Base-by-base conservation (phyloP, 164 flowering plant genomes). In the Cinnamomum chago region DNA sequence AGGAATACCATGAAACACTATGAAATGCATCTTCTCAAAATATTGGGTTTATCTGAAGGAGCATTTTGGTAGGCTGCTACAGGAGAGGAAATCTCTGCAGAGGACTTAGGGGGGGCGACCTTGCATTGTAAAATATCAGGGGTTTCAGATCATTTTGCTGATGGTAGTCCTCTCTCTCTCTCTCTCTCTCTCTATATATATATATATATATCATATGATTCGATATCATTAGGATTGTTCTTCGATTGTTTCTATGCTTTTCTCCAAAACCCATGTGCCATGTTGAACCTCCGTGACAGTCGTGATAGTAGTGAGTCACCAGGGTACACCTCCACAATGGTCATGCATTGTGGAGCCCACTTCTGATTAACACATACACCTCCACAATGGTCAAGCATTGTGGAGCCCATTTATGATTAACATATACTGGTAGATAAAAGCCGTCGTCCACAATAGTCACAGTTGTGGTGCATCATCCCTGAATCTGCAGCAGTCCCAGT, bases 41-140 rank as follows among this genome's bases (percentile, higher is more conserved):
- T 66, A 68, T 73, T 75, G 81, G 82, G 76, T 78, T 20, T 79
- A 76, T 80, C 81, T 76, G 83, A 82, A 79, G 82, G 81, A 76
- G 76, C 73, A 77, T 76, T 78, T 79, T 84, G 72, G 71, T 84
- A 95, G 99, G 99, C 98, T 90, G 97, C 99, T 76, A 95, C 97
- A 17, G 98, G 99, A 64, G 99, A 93, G 79, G 98, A 92, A 85
- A 92, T 93, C 33, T 91, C 97, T 65, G 98, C 97, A 14, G 97
- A 95, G 81, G 97, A 93, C 82, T 81, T 93, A 78, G 99, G 98
- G 9, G 99, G 99, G 76, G 99, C 99, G 35, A 62, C 84, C 40
- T 82, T 92, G 75, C 99, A 95, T 82, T 95, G 99, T 79, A 93
- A 86, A 82, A 86, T 89, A 82, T 95, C 99, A 12, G 98, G 99